Percentiles rank a stretch among this genome's conserved stretches.
phyloP scores from a whole-genome alignment of 1,284 basidiomycete species.

The Puccinia horiana region DNA sequence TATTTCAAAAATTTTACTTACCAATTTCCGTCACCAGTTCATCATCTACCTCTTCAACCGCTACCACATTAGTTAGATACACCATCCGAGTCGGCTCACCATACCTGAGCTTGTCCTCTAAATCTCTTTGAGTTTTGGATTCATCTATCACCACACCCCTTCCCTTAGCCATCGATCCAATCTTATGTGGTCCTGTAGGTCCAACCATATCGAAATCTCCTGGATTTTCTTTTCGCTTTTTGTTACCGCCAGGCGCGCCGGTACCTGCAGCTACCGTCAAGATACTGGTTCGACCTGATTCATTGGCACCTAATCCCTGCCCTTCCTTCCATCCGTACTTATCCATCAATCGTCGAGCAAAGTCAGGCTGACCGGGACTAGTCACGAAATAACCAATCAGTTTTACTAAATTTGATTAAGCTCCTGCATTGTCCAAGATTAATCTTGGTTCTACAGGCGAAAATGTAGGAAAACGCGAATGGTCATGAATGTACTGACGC shows the following conservation, averaged over 20 bases:
- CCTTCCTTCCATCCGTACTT: conserved; percentile 94
- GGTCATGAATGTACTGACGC: conserved; percentile 34
- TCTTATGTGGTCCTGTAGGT: conserved; percentile 5
- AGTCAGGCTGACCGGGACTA: conserved; percentile 63
- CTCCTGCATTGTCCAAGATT: background rate
- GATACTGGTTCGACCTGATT: conserved; percentile 81
- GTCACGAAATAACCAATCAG: background rate
- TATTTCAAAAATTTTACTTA: too few relatives aligned
- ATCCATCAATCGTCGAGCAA: conserved; percentile 78
- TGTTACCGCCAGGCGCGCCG: conserved; percentile 56
- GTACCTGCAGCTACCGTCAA: conserved; percentile 68
- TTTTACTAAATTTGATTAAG: background rate
- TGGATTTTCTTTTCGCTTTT: conserved; percentile 55
- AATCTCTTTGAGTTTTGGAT: conserved; percentile 45
- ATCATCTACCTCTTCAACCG: conserved; percentile 78
- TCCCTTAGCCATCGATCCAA: conserved; percentile 36
- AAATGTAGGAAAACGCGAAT: background rate
- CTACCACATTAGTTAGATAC: conserved; percentile 83
- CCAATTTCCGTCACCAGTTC: conserved; percentile 78
- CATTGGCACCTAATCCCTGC: conserved; percentile 79
- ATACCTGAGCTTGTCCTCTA: conserved; percentile 60
- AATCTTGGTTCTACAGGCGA: background rate
- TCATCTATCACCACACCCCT: conserved; percentile 49
- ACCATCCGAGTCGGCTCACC: conserved; percentile 86
- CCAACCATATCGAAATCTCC: conserved; percentile 52